Evolutionary conservation across 2,329 filamentous ascomycete genomes (phyloP).

Genomic region (Sporothrix mexicana): DNA sequence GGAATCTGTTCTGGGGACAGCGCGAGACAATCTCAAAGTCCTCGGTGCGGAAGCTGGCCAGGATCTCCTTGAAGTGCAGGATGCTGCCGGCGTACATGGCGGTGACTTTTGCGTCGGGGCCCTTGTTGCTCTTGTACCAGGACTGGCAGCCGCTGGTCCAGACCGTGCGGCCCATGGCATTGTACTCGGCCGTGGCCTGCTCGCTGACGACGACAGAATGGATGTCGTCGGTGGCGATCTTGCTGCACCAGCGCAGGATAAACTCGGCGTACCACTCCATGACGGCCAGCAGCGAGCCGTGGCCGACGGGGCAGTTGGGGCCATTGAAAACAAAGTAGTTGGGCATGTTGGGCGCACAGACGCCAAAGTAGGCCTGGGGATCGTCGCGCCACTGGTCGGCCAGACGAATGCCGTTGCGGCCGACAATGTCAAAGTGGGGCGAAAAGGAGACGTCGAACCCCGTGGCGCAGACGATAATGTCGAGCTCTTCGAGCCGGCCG

Average conservation of each 20-base stretch:
- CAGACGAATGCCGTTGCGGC: conserved; percentile 25
- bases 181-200: conserved; percentile 17
- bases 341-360: conserved; percentile 26
- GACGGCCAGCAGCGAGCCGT: conserved; percentile 28
- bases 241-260: conserved; percentile 33
- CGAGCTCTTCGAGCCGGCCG: conserved; percentile 40
- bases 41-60: conserved; percentile 42
- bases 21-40: conserved; percentile 42
- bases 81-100: conserved; percentile 38
- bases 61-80: conserved; percentile 40
- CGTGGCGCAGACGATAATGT: conserved; percentile 46
- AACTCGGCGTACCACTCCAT: conserved; percentile 30
- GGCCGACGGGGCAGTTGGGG: conserved; percentile 30
- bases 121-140: conserved; percentile 41
- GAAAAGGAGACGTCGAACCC: conserved; percentile 45
- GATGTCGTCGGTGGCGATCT: conserved; percentile 42
- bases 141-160: conserved; percentile 42
- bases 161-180: conserved; percentile 43
- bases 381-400: conserved; percentile 35
- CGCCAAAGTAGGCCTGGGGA: conserved; percentile 13
- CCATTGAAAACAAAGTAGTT: conserved; percentile 34
- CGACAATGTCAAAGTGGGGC: conserved; percentile 42
- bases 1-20: conserved; percentile 30
- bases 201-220: conserved; percentile 31
- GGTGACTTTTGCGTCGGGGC: conserved; percentile 39